Evolutionary conservation across 2,329 filamentous ascomycete genomes (phyloP), one percentile per base, ranked within the genome.

Genomic region (Colletotrichum sp.): DNA sequence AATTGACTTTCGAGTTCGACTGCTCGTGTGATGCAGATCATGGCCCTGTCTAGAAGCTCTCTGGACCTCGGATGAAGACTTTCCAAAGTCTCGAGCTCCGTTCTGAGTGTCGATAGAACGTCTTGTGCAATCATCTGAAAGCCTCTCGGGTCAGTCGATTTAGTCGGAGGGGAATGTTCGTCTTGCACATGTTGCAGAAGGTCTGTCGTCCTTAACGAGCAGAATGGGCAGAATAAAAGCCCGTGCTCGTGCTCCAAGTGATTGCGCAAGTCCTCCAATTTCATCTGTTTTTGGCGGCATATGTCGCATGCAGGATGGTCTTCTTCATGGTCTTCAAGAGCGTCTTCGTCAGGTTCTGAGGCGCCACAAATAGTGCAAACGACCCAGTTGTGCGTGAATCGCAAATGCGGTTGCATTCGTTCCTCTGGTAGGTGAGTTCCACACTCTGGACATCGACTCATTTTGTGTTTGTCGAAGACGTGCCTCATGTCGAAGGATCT

Each of bases 1-100:
- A 21, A 21, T 13, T 21, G 43, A 52, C 43, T 52, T 52, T 13
- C 43, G n/a, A 52, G 10, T 21, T 52, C 43, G n/a, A 52, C n/a
- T 21, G 43, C 18, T 52, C 5, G 6, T 52, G 43, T 52, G 43
- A 52, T 52, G 43, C 43, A 52, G n/a, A 52, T 13, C 5, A 21
- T 52, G 6, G 43, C 43, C 2, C n/a, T 52, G 10, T 21, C 2
- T 21, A 48, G 10, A 48, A n/a, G n/a, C 43, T 48, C n/a, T 21
- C 10, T 21, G 18, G n/a, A 48, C 0, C 10, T 48, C 0, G 43
- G 43, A 48, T 21, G 43, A 0, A 1, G n/a, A 21, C n/a, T 48
- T 48, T 9, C 43, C 43, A 48, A 48, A 21, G 0, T 0, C 43
- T 21, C n/a, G 6, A 21, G 43, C 43, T 48, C n/a, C 18, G n/a